Base-by-base conservation (phyloP, 2,329 filamentous ascomycete genomes). In the Whalleya microplaca region DNA sequence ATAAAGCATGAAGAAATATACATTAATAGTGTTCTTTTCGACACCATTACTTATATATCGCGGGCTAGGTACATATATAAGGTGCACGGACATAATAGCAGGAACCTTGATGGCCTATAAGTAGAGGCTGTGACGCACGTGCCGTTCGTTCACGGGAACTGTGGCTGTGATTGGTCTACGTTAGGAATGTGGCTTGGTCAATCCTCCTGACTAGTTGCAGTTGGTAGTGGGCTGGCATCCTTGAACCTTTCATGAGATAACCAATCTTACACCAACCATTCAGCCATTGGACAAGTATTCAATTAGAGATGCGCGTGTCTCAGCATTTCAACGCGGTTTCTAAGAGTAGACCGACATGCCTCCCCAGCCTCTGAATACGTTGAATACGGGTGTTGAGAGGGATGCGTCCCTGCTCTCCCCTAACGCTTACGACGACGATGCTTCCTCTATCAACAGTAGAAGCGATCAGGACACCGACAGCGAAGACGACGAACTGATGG, bases 381-480 rank as follows among this genome's bases (percentile, higher is more conserved):
- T 71, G 18, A 70, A 72, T 23, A 70, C 71, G 44, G 48, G 62
- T 53, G 61, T 62, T 32, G 61, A 68, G 57, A 66, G 64, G 58
- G 64, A 70, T 62, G 54, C 66, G 48, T 82, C 80, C 45, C 79
- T 89, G 46, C 82, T 90, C 45, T 88, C 86, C 12, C 86, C 87
- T 41, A 73, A 78, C 59, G 80, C 78, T 46, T 88, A 89, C 76
- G 87, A 90, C 64, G 86, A 87, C 66, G 89, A 91, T 72, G 86
- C 85, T 51, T 76, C 83, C 12, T 90, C 87, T 6, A 75, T 91
- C 42, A 83, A 86, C 66, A 86, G 81, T 66, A 83, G 83, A 60
- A 86, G 83, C 75, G 88, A 90, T 67, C 88, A 91, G 71, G 88
- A 91, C 69, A 88, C 85, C 55, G 89, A 92, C 69, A 90, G 86